Evolutionary conservation across 2,329 filamentous ascomycete genomes (phyloP).

Genomic region (Fusarium nisikadoi): DNA sequence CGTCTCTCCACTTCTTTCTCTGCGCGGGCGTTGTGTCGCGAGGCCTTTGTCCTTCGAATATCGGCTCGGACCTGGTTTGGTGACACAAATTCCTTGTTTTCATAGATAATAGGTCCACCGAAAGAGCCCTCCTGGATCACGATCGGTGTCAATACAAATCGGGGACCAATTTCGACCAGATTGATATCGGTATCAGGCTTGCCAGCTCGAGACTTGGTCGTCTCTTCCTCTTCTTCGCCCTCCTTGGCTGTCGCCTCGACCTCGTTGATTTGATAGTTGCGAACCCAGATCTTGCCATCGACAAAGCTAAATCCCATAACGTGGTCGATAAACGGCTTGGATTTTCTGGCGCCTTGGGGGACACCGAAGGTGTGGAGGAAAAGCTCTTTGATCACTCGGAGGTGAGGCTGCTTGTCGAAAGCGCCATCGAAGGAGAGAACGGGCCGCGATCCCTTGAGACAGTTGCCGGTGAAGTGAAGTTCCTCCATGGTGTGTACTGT

Average conservation of each 20-base stretch:
- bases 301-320: conserved; percentile 92
- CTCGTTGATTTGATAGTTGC: conserved; percentile 93
- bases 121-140: conserved; percentile 96
- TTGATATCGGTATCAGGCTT: conserved; percentile 77
- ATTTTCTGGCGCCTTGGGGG: conserved; percentile 85
- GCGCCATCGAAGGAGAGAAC: conserved; percentile 90
- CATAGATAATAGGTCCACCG: conserved; percentile 95
- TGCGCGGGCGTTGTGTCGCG: conserved; percentile 78
- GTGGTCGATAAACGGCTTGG: conserved; percentile 96
- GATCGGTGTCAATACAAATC: conserved; percentile 93
- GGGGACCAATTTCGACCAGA: conserved; percentile 91
- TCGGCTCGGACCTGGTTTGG: conserved; percentile 94
- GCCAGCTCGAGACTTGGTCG: conserved; percentile 48
- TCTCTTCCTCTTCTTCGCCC: conserved; percentile 58
- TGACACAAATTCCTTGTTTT: conserved; percentile 97
- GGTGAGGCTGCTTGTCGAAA: conserved; percentile 85
- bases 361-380: conserved; percentile 93
- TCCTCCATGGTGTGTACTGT: conserved; percentile 95
- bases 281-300: conserved; percentile 95
- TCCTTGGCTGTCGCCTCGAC: conserved; percentile 68
- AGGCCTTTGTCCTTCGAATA: conserved; percentile 78
- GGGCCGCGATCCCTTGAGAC: conserved; percentile 90
- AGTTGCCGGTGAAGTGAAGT: conserved; percentile 96
- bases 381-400: conserved; percentile 87
- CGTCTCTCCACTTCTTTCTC: conserved; percentile 79